Evolutionary conservation across 2,329 filamentous ascomycete genomes (phyloP), one percentile per base, ranked within the genome.

Genomic region (Cytospora chrysosperma): DNA sequence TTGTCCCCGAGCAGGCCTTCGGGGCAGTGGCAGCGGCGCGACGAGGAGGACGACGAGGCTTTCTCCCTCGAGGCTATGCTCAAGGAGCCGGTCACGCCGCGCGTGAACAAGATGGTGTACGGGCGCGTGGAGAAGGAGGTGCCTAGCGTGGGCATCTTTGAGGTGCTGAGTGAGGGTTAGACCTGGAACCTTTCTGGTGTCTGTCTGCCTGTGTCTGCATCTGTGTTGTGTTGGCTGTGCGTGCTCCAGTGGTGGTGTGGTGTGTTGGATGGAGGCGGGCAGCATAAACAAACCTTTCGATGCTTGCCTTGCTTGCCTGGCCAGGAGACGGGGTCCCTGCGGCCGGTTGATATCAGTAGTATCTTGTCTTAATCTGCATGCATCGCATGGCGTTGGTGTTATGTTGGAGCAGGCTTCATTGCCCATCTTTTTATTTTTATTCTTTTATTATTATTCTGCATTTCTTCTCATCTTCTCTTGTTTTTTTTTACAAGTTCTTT

Each of bases 161-260:
- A 66, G 61, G 64, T 66, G 12, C 28, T 66, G 58, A 64, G 24
- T 7, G 49, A 66, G 26, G 64, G 64, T 15, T 66, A 52, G n/a
- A 24, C 15, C 1, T 1, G 26, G 2, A 34, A 10, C 32, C n/a
- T n/a, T n/a, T n/a, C n/a, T 34, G 34, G 12, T 37, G 3, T 17
- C 1, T 15, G 34, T 37, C 5, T 12, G 34, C n/a, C n/a, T 7
- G 3, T 19, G 19, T n/a, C 3, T 8, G 8, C 21, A 2, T 4
- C 7, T 43, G 17, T 47, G n/a, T 24, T 47, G 1, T 37, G 34
- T 37, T 5, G 5, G 12, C 5, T 7, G 3, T 19, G 19, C 9
- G 15, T 8, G 8, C 21, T 4, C 19, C 21, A 17, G 17, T 47
- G 43, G 21, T 47, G 1, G 43, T 47, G 19, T n/a, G 5, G 19